Evolutionary conservation across 768 basidiomycete genomes (phyloP).

Genomic region (Lentinula aciculospora): DNA sequence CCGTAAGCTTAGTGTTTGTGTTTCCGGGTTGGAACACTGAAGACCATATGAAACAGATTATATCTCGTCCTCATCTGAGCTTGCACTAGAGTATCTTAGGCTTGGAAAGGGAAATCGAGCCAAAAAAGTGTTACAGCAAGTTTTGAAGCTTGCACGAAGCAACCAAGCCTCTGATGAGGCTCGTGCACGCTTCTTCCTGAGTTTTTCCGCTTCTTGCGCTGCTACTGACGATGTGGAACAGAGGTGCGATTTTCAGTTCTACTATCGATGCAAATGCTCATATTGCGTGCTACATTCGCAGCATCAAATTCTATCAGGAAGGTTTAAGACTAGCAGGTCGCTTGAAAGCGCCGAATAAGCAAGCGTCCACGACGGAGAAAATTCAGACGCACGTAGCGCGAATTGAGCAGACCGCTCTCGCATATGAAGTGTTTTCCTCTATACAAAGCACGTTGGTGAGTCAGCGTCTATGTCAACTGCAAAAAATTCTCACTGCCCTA

Average conservation of each 20-base stretch:
- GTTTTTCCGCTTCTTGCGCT: conserved; percentile 63
- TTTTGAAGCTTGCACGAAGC: conserved; percentile 38
- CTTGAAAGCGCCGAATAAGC: conserved; percentile 37
- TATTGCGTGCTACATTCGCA: conserved; percentile 13
- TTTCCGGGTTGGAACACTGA: neutral
- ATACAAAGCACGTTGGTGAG: conserved; percentile 65
- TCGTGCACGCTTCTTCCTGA: conserved; percentile 49
- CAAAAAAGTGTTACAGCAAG: conserved; percentile 54
- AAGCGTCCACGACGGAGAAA: conserved; percentile 45
- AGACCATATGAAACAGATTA: conserved; percentile 43
- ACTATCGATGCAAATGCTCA: neutral
- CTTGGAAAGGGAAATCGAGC: conserved; percentile 76
- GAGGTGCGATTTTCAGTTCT: conserved; percentile 36
- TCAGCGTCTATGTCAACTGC: neutral
- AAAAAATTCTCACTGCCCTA: neutral
- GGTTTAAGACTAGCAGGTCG: conserved; percentile 43
- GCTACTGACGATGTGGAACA: conserved; percentile 49
- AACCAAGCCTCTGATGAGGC: conserved; percentile 45
- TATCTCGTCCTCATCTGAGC: conserved; percentile 55
- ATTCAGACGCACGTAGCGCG: conserved; percentile 51
- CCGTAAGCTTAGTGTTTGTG: conserved; percentile 30
- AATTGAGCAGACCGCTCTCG: conserved; percentile 69
- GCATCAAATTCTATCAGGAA: conserved; percentile 53
- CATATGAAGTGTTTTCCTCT: conserved; percentile 59
- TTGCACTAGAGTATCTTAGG: conserved; percentile 75